phyloP scores from a whole-genome alignment of 2,329 filamentous ascomycete species.

The Cladosporium colombiae region DNA sequence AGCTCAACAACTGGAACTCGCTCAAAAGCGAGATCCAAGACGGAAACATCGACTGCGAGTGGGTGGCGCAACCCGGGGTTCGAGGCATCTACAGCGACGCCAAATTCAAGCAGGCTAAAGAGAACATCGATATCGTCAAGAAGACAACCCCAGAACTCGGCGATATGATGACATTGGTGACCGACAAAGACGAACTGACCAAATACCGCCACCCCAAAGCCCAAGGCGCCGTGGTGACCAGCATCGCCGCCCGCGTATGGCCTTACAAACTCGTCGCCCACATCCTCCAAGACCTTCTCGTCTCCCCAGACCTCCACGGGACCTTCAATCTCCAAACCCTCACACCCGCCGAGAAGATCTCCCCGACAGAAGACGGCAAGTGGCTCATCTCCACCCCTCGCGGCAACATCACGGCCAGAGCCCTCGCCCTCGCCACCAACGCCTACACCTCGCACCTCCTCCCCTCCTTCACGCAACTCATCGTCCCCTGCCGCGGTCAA shows the following conservation, averaged over 20 bases:
- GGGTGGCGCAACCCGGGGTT: conserved; percentile 62
- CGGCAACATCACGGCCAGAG: conserved; percentile 63
- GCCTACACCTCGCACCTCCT: conserved; percentile 73
- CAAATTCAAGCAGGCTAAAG: conserved; percentile 55
- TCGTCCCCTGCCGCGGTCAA: conserved; percentile 76
- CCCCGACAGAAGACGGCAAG: conserved; percentile 24
- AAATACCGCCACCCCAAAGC: conserved; percentile 56
- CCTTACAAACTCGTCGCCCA: conserved; percentile 81
- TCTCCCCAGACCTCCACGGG: conserved; percentile 33
- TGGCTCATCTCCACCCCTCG: conserved; percentile 70
- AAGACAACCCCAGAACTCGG: conserved; percentile 59
- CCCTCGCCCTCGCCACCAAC: conserved; percentile 78
- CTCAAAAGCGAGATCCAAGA: conserved; percentile 59
- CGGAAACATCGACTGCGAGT: conserved; percentile 68
- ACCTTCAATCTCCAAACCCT: conserved; percentile 73
- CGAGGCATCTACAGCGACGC: conserved; percentile 62
- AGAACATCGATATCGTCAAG: conserved; percentile 54
- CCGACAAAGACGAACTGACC: conserved; percentile 47
- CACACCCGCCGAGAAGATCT: conserved; percentile 58
- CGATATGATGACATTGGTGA: conserved; percentile 42
- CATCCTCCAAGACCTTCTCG: conserved; percentile 63
- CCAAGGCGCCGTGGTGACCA: conserved; percentile 64
- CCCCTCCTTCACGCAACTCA: conserved; percentile 66
- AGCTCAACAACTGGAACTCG: conserved; percentile 66
- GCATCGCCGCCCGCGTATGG: conserved; percentile 69